Conservation (phyloP, 202 grass and related monocot species). For the Bolboschoenoplectus hybrid region DNA sequence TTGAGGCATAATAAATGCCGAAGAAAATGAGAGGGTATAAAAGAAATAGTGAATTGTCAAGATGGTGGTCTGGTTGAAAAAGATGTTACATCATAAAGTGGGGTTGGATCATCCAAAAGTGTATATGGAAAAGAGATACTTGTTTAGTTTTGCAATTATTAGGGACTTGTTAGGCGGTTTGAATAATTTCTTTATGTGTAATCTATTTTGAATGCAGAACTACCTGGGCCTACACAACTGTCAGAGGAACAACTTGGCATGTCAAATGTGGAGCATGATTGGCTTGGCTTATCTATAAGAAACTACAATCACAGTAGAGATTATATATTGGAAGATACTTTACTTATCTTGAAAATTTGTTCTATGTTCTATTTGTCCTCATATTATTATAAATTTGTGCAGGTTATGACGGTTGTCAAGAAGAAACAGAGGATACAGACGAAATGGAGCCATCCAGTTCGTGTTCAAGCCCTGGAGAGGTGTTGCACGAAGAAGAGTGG, state of each 20-base stretch:
- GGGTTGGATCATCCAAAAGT: background rate
- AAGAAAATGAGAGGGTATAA: background rate
- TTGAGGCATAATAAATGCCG: background rate
- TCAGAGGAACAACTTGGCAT: constrained; percentile 51
- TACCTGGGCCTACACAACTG: constrained; percentile 44
- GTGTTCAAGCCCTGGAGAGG: constrained; percentile 60
- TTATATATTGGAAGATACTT: constrained; percentile 20
- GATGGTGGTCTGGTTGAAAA: background rate
- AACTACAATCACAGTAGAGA: constrained; percentile 50
- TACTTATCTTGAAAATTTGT: background rate
- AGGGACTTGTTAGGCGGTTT: background rate
- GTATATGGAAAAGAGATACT: background rate
- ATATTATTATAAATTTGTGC: constrained; percentile 18
- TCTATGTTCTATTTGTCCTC: background rate
- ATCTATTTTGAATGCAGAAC: constrained; percentile 44
- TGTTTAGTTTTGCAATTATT: constrained; percentile 15
- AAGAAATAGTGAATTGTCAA: background rate
- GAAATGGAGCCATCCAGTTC: constrained; percentile 66
- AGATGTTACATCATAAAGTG: background rate
- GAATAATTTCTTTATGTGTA: constrained; percentile 37
- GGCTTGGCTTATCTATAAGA: constrained; percentile 51
- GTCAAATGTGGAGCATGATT: constrained; percentile 49
- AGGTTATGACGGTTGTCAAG: constrained; percentile 50
- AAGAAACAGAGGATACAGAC: constrained; percentile 42
- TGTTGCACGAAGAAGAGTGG: constrained; percentile 45